Conservation (phyloP, 2,329 filamentous ascomycete species). For the Fusarium neocosmosporiellum region DNA sequence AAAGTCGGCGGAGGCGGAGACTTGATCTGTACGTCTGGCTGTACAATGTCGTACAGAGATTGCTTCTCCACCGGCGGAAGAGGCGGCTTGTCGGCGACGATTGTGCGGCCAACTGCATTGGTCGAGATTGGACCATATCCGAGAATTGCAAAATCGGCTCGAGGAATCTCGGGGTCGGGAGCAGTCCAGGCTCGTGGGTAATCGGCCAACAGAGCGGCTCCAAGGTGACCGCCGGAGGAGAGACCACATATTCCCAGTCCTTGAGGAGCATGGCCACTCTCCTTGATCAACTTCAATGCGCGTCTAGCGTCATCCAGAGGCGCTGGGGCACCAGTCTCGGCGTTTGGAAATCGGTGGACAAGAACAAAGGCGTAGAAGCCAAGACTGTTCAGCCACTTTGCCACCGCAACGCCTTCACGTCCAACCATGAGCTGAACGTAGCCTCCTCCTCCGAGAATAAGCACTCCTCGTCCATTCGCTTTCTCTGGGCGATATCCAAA, state of each 20-base stretch:
- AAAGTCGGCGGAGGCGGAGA: constrained; percentile 25
- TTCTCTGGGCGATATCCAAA: constrained; percentile 33
- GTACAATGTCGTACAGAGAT: constrained; percentile 29
- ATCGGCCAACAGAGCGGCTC: constrained; percentile 33
- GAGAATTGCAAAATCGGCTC: constrained; percentile 28
- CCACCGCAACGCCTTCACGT: constrained; percentile 33
- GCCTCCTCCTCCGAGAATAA: constrained; percentile 34
- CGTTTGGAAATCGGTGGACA: constrained; percentile 36
- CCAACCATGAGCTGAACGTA: constrained; percentile 40
- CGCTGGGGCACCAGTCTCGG: constrained; percentile 20
- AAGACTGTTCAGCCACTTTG: constrained; percentile 37
- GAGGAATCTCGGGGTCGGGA: constrained; percentile 19
- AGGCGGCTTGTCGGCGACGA: constrained; percentile 34
- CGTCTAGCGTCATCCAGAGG: constrained; percentile 38
- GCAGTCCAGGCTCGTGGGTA: constrained; percentile 34
- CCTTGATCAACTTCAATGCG: constrained; percentile 30
- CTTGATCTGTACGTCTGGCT: constrained; percentile 33
- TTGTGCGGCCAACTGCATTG: constrained; percentile 33
- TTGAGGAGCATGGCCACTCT: constrained; percentile 15
- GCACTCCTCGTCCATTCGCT: constrained; percentile 30
- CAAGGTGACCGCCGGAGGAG: constrained; percentile 38
- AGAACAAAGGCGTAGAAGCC: constrained; percentile 41
- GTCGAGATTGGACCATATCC: constrained; percentile 39
- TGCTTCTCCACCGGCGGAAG: constrained; percentile 36
- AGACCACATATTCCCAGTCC: constrained; percentile 37